Percentiles rank a stretch among this genome's conserved stretches.
Evolutionary conservation across 495 filamentous ascomycete species (phyloP).

Genomic region (Aspergillus campestris): DNA sequence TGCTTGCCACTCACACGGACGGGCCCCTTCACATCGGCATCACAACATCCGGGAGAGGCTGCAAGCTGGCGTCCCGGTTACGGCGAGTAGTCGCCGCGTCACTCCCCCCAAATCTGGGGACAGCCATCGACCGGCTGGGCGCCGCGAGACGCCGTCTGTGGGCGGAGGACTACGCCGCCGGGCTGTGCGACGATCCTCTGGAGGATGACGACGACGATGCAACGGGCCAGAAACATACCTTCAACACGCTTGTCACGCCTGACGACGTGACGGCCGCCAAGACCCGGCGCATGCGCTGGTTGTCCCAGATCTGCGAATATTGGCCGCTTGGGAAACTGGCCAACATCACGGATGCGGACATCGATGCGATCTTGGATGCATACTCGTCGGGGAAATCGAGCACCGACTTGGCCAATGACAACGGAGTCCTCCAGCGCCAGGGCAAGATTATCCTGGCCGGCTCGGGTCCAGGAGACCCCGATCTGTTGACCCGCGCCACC

Average conservation of each 20-base stretch:
- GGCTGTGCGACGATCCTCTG: slow-evolving; percentile 28
- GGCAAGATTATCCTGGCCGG: slow-evolving; percentile 84
- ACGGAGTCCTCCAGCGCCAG: slow-evolving; percentile 15
- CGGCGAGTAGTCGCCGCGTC: slow-evolving; percentile 75
- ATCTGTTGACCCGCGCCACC: slow-evolving; percentile 82
- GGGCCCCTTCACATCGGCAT: slow-evolving; percentile 93
- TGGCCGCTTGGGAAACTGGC: slow-evolving; percentile 86
- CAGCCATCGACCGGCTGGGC: slow-evolving; percentile 69
- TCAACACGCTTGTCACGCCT: slow-evolving; percentile 74
- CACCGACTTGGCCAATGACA: slow-evolving; percentile 9
- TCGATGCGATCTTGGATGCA: slow-evolving; percentile 59
- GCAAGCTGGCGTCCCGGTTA: slow-evolving; percentile 88
- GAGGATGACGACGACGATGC: slow-evolving; percentile 74
- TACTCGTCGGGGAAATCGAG: slow-evolving; percentile 42
- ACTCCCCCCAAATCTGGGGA: slow-evolving; percentile 75
- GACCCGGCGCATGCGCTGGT: slow-evolving; percentile 80
- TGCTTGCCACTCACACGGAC: slow-evolving; percentile 81
- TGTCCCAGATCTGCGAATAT: slow-evolving; percentile 96
- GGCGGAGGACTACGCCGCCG: slow-evolving; percentile 63
- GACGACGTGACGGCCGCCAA: slow-evolving; percentile 66
- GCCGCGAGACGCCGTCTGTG: slow-evolving; percentile 66
- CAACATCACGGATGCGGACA: slow-evolving; percentile 67
- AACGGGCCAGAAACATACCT: slow-evolving; percentile 71
- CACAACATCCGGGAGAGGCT: slow-evolving; percentile 90
- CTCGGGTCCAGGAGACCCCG: slow-evolving; percentile 87